Evolutionary conservation across 805 yeast genomes (phyloP), one percentile per base, ranked within the genome.

Genomic region (Kodamaea kaohsiungensis): DNA sequence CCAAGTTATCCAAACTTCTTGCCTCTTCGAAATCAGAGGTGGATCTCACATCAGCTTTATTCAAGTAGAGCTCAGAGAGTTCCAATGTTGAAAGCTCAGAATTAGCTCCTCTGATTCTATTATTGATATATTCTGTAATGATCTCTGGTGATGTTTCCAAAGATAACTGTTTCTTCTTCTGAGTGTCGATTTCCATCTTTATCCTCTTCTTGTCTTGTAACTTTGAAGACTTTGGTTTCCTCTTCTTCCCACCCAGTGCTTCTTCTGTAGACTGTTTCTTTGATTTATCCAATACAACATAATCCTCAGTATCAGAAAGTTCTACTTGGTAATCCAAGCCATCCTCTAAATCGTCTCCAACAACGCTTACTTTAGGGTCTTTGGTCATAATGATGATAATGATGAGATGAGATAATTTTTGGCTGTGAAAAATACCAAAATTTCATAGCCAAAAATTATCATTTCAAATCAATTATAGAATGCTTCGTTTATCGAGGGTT

Each of bases 301-400:
- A 49, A 9, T 57, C 70, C 30, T 53, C 63, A 8, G 57, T 52
- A 15, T 59, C 61, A n/a, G 70, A 65, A 27, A 71, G 61, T 40
- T 79, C 82, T 19, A 81, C 74, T 4, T 76, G 79, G 64, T 88
- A 88, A 2, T 78, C 87, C 49, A 90, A 72, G 2, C 91, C 93
- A 65, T 89, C 96, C 50, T 89, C 92, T 55, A 90, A 74, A 56
- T 87, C 96, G 68, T 91, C 96, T 13, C 80, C 88, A 16, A 49
- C 56, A n/a, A 59, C 38, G 25, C 25, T 17, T 2, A 7, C 17
- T n/a, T 19, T 40, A 19, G 33, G 25, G 37, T 47, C 48, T 22
- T 19, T 49, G 17, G 40, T 52, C 46, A 48, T n/a, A n/a, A n/a
- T 52, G n/a, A 30, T 45, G 30, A 16, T 17, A 19, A 56, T 33